Evolutionary conservation across 1,284 basidiomycete genomes (phyloP), one percentile per base, ranked within the genome.

Genomic region (Rhodotorula mucilaginosa): DNA sequence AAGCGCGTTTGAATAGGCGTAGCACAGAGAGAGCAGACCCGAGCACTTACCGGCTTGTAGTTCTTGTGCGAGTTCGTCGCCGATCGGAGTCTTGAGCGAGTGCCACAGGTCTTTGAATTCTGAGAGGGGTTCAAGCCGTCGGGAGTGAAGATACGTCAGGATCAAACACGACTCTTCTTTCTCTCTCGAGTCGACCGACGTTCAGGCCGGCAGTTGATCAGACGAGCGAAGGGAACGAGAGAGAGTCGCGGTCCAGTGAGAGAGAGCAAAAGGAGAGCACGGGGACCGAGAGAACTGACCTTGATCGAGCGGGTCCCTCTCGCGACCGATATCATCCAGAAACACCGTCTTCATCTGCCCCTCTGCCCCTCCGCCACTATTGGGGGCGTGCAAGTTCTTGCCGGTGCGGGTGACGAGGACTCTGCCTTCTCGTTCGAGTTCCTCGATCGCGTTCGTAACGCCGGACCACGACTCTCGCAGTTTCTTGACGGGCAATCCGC

Each of bases 381-480:
- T 46, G 48, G 44, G 39, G 23, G 58, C 58, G 13, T 31, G 29
- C 76, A 91, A 92, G 65, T 87, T 83, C 46, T 69, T 67, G 3
- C 75, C 78, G 0, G 92, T 92, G 47, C 92, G 84, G 44, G 91
- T 92, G 16, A 93, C 90, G 61, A 93, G 84, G 0, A 95, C 90
- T 71, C 94, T 88, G 0, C 93, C 91, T 76, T 93, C 91, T 78
- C 90, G 87, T 79, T 92, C 91, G 16, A 93, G 84, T 80, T 93
- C 91, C 78, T 93, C 90, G 59, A 93, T 89, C 0, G 89, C 90
- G 66, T 84, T 83, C 2, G 89, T 88, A 0, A 92, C 90, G 73
- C 91, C 90, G 75, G 92, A 90, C 90, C 92, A 96, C 26, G 90
- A 90, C 79, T 95, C 93, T 77, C 93, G 91, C 57, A 96, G 83